Base-by-base conservation (phyloP, 768 basidiomycete genomes). In the Cyclocybe aegerita region DNA sequence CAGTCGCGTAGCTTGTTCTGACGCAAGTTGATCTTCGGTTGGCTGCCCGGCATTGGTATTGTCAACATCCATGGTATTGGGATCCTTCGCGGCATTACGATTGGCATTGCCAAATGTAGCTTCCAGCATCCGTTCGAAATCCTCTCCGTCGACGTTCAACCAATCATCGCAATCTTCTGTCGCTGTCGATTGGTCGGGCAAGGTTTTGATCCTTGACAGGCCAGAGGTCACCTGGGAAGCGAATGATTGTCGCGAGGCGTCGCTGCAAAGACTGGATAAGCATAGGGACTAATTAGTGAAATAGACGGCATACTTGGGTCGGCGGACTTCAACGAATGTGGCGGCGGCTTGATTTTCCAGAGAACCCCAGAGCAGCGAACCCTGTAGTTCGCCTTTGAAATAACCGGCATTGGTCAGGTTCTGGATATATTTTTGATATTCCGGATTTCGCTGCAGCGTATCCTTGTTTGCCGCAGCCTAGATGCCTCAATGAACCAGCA, bases 141-240 rank as follows among this genome's bases (percentile, higher is more conserved):
- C 80, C 39, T 83, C 76, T 0, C 82, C 76, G 49, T 91, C 81
- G 31, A 98, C 72, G 45, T 83, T 84, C n/a, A 98, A 72, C 97
- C 97, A 99, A 1, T 79, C 79, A 53, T 96, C 93, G 23, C 90
- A 86, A 62, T 95, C 92, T n/a, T 68, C 67, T 5, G 67, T 70
- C 43, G 62, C 54, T 9, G 65, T 53, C 0, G 60, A 33, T 8
- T 52, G 44, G 43, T 64, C 60, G 9, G 59, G 51, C 14, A 63
- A 53, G 16, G 66, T 65, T 9, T 71, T 59, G 7, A 76, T 70
- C 43, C 69, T 70, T 3, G 70, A 68, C 48, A 94, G 65, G 0
- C 89, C 88, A 0, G 72, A 56, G 59, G 88, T 86, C 29, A 93
- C 88, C 43, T 79, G 76, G 16, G 76, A 72, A 3, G 93, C 84